Conservation (phyloP, 1,284 basidiomycete genomes). For the Schizopora paradoxa region DNA sequence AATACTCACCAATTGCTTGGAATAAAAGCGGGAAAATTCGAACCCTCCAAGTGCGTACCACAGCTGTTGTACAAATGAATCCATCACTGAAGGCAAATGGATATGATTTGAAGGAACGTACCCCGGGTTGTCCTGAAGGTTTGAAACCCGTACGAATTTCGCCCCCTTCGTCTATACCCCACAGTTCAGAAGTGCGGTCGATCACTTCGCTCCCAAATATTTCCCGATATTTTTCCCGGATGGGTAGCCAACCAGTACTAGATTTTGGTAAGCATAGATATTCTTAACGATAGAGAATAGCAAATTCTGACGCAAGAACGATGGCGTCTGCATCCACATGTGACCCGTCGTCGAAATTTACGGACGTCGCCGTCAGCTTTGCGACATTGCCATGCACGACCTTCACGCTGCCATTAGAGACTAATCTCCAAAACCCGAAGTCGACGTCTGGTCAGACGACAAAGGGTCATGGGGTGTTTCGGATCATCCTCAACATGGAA, state of each 20-base stretch:
- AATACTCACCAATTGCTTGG: conserved; percentile 16
- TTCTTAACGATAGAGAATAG: not conserved
- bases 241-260: conserved; percentile 17
- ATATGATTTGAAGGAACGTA: not conserved
- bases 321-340: conserved; percentile 24
- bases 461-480: no score
- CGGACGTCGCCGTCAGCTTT: conserved; percentile 16
- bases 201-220: conserved; percentile 17
- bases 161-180: conserved; percentile 18
- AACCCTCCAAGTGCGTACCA: conserved; percentile 19
- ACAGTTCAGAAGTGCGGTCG: conserved; percentile 12
- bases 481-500: no score
- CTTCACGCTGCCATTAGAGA: conserved; percentile 23
- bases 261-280: not conserved
- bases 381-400: conserved; percentile 25
- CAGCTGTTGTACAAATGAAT: conserved; percentile 3
- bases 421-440: conserved; percentile 34
- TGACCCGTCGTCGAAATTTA: conserved; percentile 25
- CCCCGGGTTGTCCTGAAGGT: conserved; percentile 17
- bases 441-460: conserved; percentile 33
- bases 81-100: not conserved
- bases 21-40: conserved; percentile 16
- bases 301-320: conserved; percentile 23
- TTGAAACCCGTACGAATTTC: conserved; percentile 15
- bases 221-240: conserved; percentile 10